Conservation (phyloP, 2,329 filamentous ascomycete species). For the Claviceps purpurea region DNA sequence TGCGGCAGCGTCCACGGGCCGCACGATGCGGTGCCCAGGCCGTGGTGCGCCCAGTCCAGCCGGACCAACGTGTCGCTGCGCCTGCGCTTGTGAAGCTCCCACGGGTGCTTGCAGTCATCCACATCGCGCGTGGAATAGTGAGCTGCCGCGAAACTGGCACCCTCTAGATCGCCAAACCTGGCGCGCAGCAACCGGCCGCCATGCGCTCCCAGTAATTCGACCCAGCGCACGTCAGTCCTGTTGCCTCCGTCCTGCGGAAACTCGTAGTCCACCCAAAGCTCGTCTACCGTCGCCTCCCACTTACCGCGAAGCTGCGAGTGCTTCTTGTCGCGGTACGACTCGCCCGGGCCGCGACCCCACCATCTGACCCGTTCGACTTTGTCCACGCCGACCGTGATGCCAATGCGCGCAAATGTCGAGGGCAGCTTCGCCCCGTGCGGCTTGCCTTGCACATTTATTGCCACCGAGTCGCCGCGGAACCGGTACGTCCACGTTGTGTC, state of each 20-base stretch:
- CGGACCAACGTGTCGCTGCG: slow-evolving; percentile 40
- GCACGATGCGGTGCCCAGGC: slow-evolving; percentile 48
- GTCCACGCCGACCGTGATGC: slow-evolving; percentile 35
- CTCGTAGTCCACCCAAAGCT: slow-evolving; percentile 49
- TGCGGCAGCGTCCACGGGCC: slow-evolving; percentile 39
- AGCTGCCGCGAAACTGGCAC: slow-evolving; percentile 41
- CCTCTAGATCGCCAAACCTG: slow-evolving; percentile 30
- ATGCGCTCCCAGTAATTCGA: slow-evolving; percentile 28
- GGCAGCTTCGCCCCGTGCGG: slow-evolving; percentile 36
- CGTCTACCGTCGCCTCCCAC: slow-evolving; percentile 32
- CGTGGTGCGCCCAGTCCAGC: slow-evolving; percentile 49
- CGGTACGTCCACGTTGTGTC: slow-evolving; percentile 39
- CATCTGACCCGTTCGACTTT: slow-evolving; percentile 34
- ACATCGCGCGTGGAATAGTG: slow-evolving; percentile 42
- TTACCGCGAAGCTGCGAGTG: slow-evolving; percentile 43
- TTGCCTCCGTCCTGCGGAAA: slow-evolving; percentile 57
- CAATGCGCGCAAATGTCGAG: slow-evolving; percentile 47
- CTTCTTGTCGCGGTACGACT: slow-evolving; percentile 56
- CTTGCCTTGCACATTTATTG: slow-evolving; percentile 34
- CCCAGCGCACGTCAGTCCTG: slow-evolving; percentile 48
- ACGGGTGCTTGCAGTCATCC: slow-evolving; percentile 42
- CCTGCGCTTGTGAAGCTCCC: slow-evolving; percentile 38
- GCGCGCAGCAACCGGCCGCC: slow-evolving; percentile 26
- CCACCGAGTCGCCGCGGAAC: slow-evolving; percentile 34
- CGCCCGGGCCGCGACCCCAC: slow-evolving; percentile 55